Evolutionary conservation across 495 filamentous ascomycete species (phyloP).

Genomic region (Talaromyces thailandensis): DNA sequence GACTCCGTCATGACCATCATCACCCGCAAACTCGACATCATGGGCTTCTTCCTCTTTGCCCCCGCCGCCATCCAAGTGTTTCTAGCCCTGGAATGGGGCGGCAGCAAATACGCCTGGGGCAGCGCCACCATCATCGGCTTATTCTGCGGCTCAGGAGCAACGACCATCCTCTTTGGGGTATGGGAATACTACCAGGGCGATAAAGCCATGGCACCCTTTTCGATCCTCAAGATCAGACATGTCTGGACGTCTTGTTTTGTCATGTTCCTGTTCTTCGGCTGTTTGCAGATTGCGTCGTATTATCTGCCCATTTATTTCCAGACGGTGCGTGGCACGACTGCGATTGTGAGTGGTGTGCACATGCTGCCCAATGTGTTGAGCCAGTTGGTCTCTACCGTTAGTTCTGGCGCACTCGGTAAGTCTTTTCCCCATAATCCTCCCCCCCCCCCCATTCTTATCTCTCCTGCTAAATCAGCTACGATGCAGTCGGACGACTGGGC

Average conservation of each 20-base stretch:
- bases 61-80: conserved; percentile 20
- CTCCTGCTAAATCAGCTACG: background rate
- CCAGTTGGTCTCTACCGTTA: conserved; percentile 37
- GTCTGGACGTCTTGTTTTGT: background rate
- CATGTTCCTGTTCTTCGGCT: conserved; percentile 14
- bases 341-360: conserved; percentile 2
- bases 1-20: conserved; percentile 18
- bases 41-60: conserved; percentile 19
- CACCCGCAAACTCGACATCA: conserved; percentile 21
- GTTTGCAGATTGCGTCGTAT: conserved; percentile 21
- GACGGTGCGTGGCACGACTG: background rate
- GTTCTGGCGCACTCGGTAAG: conserved; percentile 33
- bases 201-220: conserved; percentile 4
- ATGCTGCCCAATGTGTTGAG: conserved; percentile 17
- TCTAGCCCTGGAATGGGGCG: conserved; percentile 20
- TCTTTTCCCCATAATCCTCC: no score
- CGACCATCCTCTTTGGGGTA: conserved; percentile 16
- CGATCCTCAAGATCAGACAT: background rate
- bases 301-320: conserved; percentile 9
- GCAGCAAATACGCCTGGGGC: conserved; percentile 16
- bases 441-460: background rate
- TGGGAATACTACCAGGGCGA: conserved; percentile 13
- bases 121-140: conserved; percentile 16
- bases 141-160: conserved; percentile 14
- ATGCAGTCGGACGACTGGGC: conserved; percentile 29